Conservation (phyloP, 2,329 filamentous ascomycete genomes). For the Ophiocordyceps unilateralis region DNA sequence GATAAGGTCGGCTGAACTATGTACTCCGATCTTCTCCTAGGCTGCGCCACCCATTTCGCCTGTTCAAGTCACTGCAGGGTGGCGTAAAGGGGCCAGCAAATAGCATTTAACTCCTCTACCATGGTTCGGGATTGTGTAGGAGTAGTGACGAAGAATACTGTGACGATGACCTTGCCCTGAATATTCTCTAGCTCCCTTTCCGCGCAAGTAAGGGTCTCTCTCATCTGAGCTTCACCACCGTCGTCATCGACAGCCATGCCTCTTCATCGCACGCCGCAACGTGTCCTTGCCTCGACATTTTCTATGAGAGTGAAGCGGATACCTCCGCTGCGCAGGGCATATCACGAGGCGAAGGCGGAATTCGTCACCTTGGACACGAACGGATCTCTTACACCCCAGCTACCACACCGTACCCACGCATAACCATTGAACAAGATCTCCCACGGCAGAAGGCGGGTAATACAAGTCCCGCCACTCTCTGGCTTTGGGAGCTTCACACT, state of each 20-base stretch:
- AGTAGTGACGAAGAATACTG: too few relatives aligned
- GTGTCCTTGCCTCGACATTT: neutral
- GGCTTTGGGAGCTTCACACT: constrained; percentile 6
- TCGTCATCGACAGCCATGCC: neutral
- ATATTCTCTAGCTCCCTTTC: too few relatives aligned
- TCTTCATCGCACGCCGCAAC: neutral
- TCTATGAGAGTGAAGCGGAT: neutral
- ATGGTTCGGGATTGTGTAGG: too few relatives aligned
- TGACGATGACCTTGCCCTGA: too few relatives aligned
- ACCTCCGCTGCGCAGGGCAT: neutral
- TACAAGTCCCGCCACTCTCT: constrained; percentile 6
- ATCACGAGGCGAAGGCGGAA: constrained; percentile 5
- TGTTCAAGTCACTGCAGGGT: too few relatives aligned
- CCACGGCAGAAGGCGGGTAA: constrained; percentile 2
- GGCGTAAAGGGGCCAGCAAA: too few relatives aligned
- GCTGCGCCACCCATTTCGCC: too few relatives aligned
- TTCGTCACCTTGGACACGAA: constrained; percentile 1
- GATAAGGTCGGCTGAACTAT: too few relatives aligned
- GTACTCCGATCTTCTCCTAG: too few relatives aligned
- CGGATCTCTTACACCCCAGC: constrained; percentile 3
- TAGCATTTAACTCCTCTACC: too few relatives aligned
- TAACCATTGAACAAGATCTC: constrained; percentile 4
- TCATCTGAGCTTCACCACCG: too few relatives aligned
- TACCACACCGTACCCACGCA: constrained; percentile 2
- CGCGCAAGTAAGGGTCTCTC: too few relatives aligned